These are phyloP conservation scores for Fraxinus quadrangulata DNA, from an alignment of 257 asterid genomes.

Conservation along the genomic window DNA sequence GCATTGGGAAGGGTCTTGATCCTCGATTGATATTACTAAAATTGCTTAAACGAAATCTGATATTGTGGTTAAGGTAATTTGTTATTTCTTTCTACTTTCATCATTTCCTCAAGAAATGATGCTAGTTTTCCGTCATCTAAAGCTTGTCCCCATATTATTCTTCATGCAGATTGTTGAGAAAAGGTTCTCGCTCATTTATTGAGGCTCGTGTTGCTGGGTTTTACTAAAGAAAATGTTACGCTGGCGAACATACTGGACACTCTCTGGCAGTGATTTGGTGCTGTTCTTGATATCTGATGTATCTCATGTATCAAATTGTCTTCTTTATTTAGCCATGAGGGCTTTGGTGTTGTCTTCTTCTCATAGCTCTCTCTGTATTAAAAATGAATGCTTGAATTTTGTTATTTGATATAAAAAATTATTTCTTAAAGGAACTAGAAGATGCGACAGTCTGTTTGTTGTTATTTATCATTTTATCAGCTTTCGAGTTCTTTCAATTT, in stretches of 20 bases:
- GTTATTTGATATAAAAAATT: constrained; percentile 2
- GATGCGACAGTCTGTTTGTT: no score
- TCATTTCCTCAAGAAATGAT: background rate
- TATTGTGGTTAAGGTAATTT: constrained; percentile 76
- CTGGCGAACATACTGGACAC: constrained; percentile 90
- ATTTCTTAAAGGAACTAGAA: background rate
- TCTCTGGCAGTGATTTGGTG: constrained; percentile 83
- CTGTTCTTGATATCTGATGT: constrained; percentile 85
- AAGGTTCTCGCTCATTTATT: constrained; percentile 81
- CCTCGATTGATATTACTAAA: no score
- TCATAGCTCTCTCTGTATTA: background rate
- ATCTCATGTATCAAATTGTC: constrained; percentile 66
- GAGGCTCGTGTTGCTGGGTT: constrained; percentile 88
- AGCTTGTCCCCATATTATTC: constrained; percentile 11
- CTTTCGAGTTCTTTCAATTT: background rate
- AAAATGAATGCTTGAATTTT: constrained; percentile 5
- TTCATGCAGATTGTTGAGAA: constrained; percentile 77
- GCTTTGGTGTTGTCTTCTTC: no score
- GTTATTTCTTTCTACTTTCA: background rate
- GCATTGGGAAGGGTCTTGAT: no score
- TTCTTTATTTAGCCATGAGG: background rate
- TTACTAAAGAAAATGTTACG: constrained; percentile 79
- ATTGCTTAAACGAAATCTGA: constrained; percentile 69
- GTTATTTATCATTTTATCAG: background rate
- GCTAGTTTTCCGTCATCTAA: background rate